Evolutionary conservation across 2,329 filamentous ascomycete genomes (phyloP).

Genomic region (Nakataea oryzae): DNA sequence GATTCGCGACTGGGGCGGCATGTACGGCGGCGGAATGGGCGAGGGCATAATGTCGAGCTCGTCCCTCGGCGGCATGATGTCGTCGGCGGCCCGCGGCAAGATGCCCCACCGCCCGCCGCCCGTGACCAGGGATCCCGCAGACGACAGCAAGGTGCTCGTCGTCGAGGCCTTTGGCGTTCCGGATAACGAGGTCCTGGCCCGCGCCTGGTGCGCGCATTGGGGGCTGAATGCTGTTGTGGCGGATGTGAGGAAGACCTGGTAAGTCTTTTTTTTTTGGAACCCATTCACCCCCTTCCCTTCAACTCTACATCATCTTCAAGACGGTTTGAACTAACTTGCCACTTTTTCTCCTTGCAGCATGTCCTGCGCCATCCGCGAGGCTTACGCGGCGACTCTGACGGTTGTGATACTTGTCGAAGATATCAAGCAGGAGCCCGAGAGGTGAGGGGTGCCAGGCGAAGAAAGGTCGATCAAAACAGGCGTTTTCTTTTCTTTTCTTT

Average conservation of each 20-base stretch:
- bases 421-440: not conserved
- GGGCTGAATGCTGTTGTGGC: conserved; percentile 62
- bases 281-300: not conserved
- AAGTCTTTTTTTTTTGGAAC: conserved; percentile 17
- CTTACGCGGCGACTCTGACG: conserved; percentile 62
- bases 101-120: conserved; percentile 5
- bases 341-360: conserved; percentile 32
- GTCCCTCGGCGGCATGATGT: conserved; percentile 1
- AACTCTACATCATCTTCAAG: not conserved
- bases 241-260: conserved; percentile 59
- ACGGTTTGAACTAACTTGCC: not conserved
- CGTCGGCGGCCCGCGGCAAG: conserved; percentile 6
- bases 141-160: conserved; percentile 57
- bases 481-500: too few relatives aligned
- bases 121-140: conserved; percentile 26
- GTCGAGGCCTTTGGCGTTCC: conserved; percentile 63
- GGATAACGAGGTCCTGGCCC: conserved; percentile 67
- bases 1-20: conserved; percentile 53
- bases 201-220: conserved; percentile 71
- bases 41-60: not conserved
- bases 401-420: conserved; percentile 60
- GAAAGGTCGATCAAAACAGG: not conserved
- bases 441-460: not conserved
- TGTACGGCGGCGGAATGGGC: conserved; percentile 19
- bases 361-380: conserved; percentile 64